A percentile compares a stretch with the other conserved stretches of the same genome.
Evolutionary conservation across 192 early-diverging fungal genomes (phyloP).

Genomic region (Coemansia pectinata): DNA sequence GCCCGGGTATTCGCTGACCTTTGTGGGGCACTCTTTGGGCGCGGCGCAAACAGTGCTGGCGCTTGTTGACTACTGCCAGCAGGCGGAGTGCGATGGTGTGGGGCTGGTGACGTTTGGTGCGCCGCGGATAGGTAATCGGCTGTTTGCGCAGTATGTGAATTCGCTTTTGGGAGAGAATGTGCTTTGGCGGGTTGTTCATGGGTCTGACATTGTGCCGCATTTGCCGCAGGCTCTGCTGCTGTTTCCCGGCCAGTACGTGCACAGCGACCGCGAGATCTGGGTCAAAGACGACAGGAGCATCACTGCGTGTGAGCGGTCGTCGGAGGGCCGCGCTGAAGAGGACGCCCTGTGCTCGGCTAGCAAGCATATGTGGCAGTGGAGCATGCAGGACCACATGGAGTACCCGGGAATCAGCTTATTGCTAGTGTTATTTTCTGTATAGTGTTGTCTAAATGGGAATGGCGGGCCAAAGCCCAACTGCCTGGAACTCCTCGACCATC

Average conservation of each 20-base stretch:
- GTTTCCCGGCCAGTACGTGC: slow-evolving; percentile 18
- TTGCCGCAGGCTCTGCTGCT: slow-evolving; percentile 17
- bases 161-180: slow-evolving; percentile 18
- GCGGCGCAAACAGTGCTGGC: slow-evolving; percentile 41
- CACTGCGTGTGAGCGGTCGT: background rate
- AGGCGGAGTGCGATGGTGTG: background rate
- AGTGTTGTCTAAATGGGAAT: slow-evolving; percentile 12
- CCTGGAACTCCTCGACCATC: slow-evolving; percentile 81
- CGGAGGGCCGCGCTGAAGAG: background rate
- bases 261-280: slow-evolving; percentile 36
- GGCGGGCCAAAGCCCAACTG: slow-evolving; percentile 79
- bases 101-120: slow-evolving; percentile 34
- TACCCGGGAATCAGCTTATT: slow-evolving; percentile 30
- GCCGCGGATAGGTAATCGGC: slow-evolving; percentile 34
- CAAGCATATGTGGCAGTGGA: slow-evolving; percentile 21
- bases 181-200: slow-evolving; percentile 27
- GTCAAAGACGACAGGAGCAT: slow-evolving; percentile 6
- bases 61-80: slow-evolving; percentile 15
- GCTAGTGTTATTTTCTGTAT: background rate
- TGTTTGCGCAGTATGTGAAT: slow-evolving; percentile 35
- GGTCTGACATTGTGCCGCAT: slow-evolving; percentile 28
- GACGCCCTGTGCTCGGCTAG: slow-evolving; percentile 36
- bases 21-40: slow-evolving; percentile 48
- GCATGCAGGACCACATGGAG: slow-evolving; percentile 27
- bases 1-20: slow-evolving; percentile 15